Conservation (phyloP, 108 stramenopile genomes). For the Fistulifera solaris region DNA sequence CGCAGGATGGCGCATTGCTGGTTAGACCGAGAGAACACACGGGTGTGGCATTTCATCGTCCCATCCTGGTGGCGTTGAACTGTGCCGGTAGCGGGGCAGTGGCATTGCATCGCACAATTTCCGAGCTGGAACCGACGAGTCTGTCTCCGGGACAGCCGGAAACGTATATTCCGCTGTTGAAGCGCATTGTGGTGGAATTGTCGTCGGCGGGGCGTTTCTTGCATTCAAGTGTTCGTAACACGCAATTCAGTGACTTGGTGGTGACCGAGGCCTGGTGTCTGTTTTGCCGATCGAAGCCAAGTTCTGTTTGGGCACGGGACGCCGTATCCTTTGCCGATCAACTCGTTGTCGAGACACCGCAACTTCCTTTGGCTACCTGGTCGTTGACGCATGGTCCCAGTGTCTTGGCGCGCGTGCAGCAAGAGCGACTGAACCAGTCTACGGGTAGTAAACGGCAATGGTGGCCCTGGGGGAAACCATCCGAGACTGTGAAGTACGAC, state of each 20-base stretch:
- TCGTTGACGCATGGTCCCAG: slow-evolving; percentile 43
- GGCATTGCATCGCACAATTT: slow-evolving; percentile 23
- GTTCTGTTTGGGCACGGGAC: slow-evolving; percentile 46
- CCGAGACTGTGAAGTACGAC: not conserved
- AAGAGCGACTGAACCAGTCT: not conserved
- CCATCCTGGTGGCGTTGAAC: slow-evolving; percentile 31
- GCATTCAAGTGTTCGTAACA: not conserved
- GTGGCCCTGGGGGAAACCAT: not conserved
- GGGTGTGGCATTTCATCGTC: slow-evolving; percentile 39
- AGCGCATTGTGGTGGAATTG: slow-evolving; percentile 40
- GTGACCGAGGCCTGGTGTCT: slow-evolving; percentile 50
- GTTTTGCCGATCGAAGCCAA: slow-evolving; percentile 31
- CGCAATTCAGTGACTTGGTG: slow-evolving; percentile 8
- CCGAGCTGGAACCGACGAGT: slow-evolving; percentile 23
- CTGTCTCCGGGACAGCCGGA: slow-evolving; percentile 37
- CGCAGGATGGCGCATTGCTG: slow-evolving; percentile 44
- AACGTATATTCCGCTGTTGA: slow-evolving; percentile 34
- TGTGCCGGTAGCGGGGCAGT: not conserved
- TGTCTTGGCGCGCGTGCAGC: slow-evolving; percentile 17
- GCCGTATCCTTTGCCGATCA: slow-evolving; percentile 31
- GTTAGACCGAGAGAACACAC: slow-evolving; percentile 50
- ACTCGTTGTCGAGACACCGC: not conserved
- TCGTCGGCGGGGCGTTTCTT: slow-evolving; percentile 38
- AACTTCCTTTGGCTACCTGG: slow-evolving; percentile 31
- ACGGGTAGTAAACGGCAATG: not conserved